A percentile compares a stretch with the other conserved stretches of the same genome.
These are phyloP conservation scores for Silene vulgaris DNA, from an alignment of 179 eudicot genomes.

Conservation along the genomic window DNA sequence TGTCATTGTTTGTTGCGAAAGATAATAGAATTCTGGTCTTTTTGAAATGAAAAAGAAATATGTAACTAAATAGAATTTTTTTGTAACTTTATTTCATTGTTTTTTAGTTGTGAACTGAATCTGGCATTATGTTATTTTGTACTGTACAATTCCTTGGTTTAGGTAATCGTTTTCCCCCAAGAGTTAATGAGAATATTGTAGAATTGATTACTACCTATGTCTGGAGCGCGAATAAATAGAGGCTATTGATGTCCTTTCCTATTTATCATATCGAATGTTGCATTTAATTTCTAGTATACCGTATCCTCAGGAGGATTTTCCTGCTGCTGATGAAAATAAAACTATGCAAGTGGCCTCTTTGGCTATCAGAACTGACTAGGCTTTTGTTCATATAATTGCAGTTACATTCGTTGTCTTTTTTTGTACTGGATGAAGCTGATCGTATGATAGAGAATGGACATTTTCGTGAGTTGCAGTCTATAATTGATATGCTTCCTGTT, in stretches of 20 bases:
- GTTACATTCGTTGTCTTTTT: conserved; percentile 88
- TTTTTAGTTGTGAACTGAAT: too few relatives aligned
- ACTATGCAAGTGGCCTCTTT: not conserved
- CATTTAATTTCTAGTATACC: not conserved
- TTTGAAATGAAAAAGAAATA: not conserved
- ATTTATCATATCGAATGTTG: not conserved
- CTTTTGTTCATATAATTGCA: conserved; percentile 35
- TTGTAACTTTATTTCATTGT: too few relatives aligned
- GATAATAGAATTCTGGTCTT: not conserved
- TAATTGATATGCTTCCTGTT: conserved; percentile 86
- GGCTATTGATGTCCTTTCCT: not conserved
- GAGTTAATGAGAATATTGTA: not conserved
- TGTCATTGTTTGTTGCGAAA: not conserved
- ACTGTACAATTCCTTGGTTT: not conserved
- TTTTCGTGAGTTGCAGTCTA: conserved; percentile 85
- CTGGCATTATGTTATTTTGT: not conserved
- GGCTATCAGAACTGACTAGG: conserved; percentile 17
- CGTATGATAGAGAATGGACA: conserved; percentile 96
- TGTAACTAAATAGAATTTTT: too few relatives aligned
- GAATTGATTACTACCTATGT: not conserved
- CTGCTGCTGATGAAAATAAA: not conserved
- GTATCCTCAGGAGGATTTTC: too few relatives aligned
- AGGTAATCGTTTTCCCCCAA: not conserved
- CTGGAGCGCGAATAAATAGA: not conserved
- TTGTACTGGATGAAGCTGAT: conserved; percentile 98